Percentiles rank a stretch among this genome's conserved stretches.
These are phyloP conservation scores for Geosmithia putterillii DNA, from an alignment of 2,329 filamentous ascomycete genomes.

Conservation along the genomic window DNA sequence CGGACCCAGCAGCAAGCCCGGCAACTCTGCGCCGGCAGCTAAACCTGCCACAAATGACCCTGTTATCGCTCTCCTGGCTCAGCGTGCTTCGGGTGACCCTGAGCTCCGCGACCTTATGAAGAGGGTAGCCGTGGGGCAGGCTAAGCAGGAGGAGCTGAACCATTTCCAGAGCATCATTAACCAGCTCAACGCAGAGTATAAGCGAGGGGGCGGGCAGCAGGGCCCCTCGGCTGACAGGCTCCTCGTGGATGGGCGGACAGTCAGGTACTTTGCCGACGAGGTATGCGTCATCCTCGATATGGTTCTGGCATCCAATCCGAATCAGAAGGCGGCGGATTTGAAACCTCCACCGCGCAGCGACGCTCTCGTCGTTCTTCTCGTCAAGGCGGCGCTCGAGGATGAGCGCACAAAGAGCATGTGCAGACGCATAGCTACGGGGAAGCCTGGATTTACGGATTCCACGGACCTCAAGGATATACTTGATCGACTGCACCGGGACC, in stretches of 20 bases:
- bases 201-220: slow-evolving; percentile 34
- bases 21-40: slow-evolving; percentile 4
- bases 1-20: slow-evolving; percentile 1
- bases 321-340: slow-evolving; percentile 39
- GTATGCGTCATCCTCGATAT: slow-evolving; percentile 46
- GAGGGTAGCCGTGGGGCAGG: slow-evolving; percentile 64
- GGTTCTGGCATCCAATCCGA: slow-evolving; percentile 44
- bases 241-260: slow-evolving; percentile 40
- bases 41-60: slow-evolving; percentile 43
- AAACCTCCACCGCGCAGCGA: slow-evolving; percentile 42
- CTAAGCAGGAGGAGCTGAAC: slow-evolving; percentile 56
- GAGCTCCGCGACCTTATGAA: slow-evolving; percentile 72
- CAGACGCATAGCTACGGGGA: slow-evolving; percentile 37
- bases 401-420: slow-evolving; percentile 35
- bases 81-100: slow-evolving; percentile 60
- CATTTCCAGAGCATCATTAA: slow-evolving; percentile 75
- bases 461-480: slow-evolving; percentile 40
- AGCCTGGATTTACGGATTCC: slow-evolving; percentile 37
- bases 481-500: slow-evolving; percentile 32
- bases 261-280: slow-evolving; percentile 48
- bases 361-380: slow-evolving; percentile 40
- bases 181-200: slow-evolving; percentile 54
- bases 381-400: slow-evolving; percentile 46
- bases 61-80: slow-evolving; percentile 69
- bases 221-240: slow-evolving; percentile 42